A percentile compares a stretch with the other conserved stretches of the same genome.
Conservation (phyloP, 1,284 basidiomycete species). For the Sanghuangporus weigelae region DNA sequence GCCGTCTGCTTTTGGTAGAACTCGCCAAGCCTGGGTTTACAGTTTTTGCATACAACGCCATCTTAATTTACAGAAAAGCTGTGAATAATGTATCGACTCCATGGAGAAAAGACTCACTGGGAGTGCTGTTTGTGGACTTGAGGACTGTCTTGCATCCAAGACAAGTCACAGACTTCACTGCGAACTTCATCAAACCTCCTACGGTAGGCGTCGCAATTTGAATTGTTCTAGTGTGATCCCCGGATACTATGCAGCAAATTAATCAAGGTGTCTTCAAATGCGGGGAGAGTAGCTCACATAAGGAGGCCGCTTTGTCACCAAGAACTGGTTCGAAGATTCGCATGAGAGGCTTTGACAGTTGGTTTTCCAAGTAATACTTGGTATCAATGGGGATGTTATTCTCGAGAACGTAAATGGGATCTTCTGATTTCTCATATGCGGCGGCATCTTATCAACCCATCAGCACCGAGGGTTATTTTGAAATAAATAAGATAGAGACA, state of each 20-base stretch:
- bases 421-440: slow-evolving; percentile 97
- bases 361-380: slow-evolving; percentile 94
- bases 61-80: slow-evolving; percentile 40
- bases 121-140: slow-evolving; percentile 60
- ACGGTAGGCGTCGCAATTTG: slow-evolving; percentile 92
- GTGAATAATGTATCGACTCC: neutral
- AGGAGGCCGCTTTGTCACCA: slow-evolving; percentile 80
- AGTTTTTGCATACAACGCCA: slow-evolving; percentile 91
- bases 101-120: slow-evolving; percentile 43
- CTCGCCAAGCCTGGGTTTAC: slow-evolving; percentile 76
- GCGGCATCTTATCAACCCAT: slow-evolving; percentile 62
- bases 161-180: slow-evolving; percentile 90
- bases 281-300: slow-evolving; percentile 49
- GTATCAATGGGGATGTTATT: slow-evolving; percentile 97
- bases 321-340: slow-evolving; percentile 97
- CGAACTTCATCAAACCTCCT: slow-evolving; percentile 96
- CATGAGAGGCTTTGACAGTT: slow-evolving; percentile 92
- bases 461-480: neutral
- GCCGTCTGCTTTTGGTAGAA: slow-evolving; percentile 86
- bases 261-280: neutral
- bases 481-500: neutral
- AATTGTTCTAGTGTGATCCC: slow-evolving; percentile 90
- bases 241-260: slow-evolving; percentile 60
- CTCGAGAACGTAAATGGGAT: slow-evolving; percentile 92
- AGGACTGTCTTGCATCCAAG: slow-evolving; percentile 90